Base-by-base conservation (phyloP, 495 filamentous ascomycete genomes). In the Monascus purpureus region DNA sequence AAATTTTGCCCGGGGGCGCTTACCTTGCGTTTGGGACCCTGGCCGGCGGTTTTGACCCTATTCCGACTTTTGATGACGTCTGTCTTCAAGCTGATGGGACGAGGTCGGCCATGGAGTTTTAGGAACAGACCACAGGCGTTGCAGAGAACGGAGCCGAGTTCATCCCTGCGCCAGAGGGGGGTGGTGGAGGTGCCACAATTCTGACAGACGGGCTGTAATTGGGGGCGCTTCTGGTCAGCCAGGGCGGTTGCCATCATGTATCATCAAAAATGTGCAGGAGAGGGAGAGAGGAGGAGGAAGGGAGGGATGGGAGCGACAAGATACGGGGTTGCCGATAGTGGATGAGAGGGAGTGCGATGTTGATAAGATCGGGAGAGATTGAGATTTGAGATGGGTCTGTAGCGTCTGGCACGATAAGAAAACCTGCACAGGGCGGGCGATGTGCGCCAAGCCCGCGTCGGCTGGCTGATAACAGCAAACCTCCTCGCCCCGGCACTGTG, bases 51-150 rank as follows among this genome's bases (percentile, higher is more conserved):
- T 66, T 96, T 96, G 30, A 96, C 87, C 33, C 90, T 76, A 53
- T 99, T 99, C 44, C 90, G 86, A 63, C 87, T 94, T 62, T 99
- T 99, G 61, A 99, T 99, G 38, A 96, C 86, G 65, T 99, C 92
- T 27, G 92, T 99, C 63, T 99, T 99, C 43, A 99, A 71, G 41
- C 79, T 87, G 57, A 93, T 93, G 47, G 92, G 92, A 32, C 90
- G 77, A 40, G 92, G 75, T 13, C 85, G 75, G 38, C 84, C 83
- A 43, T 99, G 90, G 38, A 99, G 75, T 65, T 99, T 99, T 44
- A 96, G 57, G 59, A 99, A 99, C 24, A 99, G 62, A 20, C 92
- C 92, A 53, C 92, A 99, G 25, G 92, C 90, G 60, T 99, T 99
- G 73, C 90, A 99, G 25, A 99, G 82, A n/a, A 99, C 87, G 2